Evolutionary conservation across 2,329 filamentous ascomycete species (phyloP), one percentile per base, ranked within the genome.

Genomic region (Sclerotinia nivalis): DNA sequence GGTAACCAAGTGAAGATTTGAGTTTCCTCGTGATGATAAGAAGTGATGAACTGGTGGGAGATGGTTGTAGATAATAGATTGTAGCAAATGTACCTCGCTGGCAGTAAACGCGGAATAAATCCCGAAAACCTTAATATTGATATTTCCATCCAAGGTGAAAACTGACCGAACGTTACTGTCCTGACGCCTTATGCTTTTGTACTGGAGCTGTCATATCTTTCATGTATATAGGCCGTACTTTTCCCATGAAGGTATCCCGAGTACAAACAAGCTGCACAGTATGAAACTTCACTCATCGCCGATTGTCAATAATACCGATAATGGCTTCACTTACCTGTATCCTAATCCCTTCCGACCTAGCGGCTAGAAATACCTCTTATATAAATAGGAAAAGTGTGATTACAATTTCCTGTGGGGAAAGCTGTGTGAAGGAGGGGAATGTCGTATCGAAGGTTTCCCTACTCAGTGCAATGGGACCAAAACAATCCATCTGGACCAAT

Each of bases 1-100:
- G 55, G 55, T 58, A 58, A 43, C 37, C 15, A n/a, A 61, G 59
- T 61, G 10, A 31, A 61, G 43, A 47, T 47, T 61, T 61, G 25
- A 34, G 12, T 34, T 31, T 22, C 59, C 59, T 47, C 59, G 59
- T 61, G 59, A 61, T 34, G 59, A 61, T 61, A 61, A 47, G 59
- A 47, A 45, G 40, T n/a, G 18, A 47, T 47, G 59, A 61, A 49
- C 59, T 61, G 40, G 59, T 61, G 59, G 59, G 59, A 58, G 55
- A 58, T 22, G 55, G 37, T 43, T n/a, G 31, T 37, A 20, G 55
- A 58, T 37, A 58, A n/a, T 15, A 22, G n/a, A 58, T 37, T 22
- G 10, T 37, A n/a, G 18, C 34, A n/a, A n/a, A 37, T 37, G 37
- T 58, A 13, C 18, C 28, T 58, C 18, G 22, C 55, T 37, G 55